These are phyloP conservation scores for Mortierella sp. DNA, from an alignment of 371 early-diverging fungal species.

Conservation along the genomic window DNA sequence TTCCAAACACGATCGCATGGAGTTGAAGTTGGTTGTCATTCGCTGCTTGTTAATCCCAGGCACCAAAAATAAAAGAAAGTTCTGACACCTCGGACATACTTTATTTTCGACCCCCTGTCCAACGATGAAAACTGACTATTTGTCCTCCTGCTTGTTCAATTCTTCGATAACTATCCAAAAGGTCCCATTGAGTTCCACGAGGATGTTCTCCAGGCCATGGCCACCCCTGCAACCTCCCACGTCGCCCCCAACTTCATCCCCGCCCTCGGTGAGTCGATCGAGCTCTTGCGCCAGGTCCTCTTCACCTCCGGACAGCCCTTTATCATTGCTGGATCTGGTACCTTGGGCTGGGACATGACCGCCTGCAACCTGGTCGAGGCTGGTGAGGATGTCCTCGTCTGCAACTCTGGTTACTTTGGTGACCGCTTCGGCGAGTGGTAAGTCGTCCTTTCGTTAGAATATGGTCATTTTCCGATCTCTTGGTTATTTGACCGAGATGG, in stretches of 20 bases:
- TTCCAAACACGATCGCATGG: background rate
- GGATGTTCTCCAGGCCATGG: conserved; percentile 88
- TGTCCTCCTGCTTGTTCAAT: no score
- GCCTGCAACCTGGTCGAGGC: conserved; percentile 92
- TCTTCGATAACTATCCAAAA: conserved; percentile 15
- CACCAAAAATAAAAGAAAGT: background rate
- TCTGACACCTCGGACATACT: background rate
- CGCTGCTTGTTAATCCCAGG: background rate
- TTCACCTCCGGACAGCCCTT: conserved; percentile 93
- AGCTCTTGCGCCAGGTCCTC: conserved; percentile 86
- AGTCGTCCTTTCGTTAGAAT: no score
- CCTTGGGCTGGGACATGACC: conserved; percentile 96
- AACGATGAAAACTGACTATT: background rate
- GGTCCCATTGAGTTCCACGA: conserved; percentile 96
- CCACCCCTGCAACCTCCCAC: conserved; percentile 93
- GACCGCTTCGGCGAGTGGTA: conserved; percentile 96
- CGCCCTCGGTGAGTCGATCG: conserved; percentile 78
- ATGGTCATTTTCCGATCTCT: no score
- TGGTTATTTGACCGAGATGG: background rate
- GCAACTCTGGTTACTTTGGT: conserved; percentile 96
- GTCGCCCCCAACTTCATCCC: conserved; percentile 65
- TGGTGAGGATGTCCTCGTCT: conserved; percentile 90
- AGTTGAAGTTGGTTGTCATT: background rate
- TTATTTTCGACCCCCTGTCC: background rate
- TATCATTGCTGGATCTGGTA: conserved; percentile 94